Evolutionary conservation across 768 basidiomycete species (phyloP).

Genomic region (Clitopilus hobsonii): DNA sequence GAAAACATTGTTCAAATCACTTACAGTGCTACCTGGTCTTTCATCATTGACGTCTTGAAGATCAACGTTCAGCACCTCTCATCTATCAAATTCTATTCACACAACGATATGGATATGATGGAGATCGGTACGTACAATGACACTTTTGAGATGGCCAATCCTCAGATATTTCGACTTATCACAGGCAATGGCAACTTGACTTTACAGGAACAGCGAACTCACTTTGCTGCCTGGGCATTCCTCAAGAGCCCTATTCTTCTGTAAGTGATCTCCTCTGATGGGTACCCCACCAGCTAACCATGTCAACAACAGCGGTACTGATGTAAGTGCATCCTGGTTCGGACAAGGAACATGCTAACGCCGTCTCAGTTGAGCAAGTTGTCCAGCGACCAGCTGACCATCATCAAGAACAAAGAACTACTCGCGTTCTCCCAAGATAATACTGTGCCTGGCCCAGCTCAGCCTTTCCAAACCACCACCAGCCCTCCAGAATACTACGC

Average conservation of each 20-base stretch:
- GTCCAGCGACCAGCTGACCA: conserved; percentile 34
- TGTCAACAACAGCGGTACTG: conserved; percentile 26
- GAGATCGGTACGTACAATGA: conserved; percentile 29
- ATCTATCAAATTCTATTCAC: conserved; percentile 39
- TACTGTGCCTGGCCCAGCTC: conserved; percentile 39
- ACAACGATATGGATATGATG: conserved; percentile 62
- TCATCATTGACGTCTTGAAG: conserved; percentile 39
- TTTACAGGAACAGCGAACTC: conserved; percentile 45
- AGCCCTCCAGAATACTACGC: conserved; percentile 50
- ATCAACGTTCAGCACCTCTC: conserved; percentile 37
- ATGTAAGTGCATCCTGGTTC: too few relatives aligned
- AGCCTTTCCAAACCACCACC: conserved; percentile 39
- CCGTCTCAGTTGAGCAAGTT: conserved; percentile 41
- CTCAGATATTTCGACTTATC: background rate
- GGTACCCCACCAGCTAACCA: conserved; percentile 1
- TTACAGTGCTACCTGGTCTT: conserved; percentile 41
- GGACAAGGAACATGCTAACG: too few relatives aligned
- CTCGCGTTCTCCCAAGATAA: conserved; percentile 53
- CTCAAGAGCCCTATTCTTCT: conserved; percentile 56
- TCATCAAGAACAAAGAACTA: conserved; percentile 47
- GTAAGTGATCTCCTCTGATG: conserved; percentile 16
- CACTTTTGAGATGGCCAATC: too few relatives aligned
- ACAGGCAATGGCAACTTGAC: conserved; percentile 44
- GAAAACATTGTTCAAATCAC: too few relatives aligned
- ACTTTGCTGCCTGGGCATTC: conserved; percentile 57